These are phyloP conservation scores for Gossypium davidsonii DNA, from an alignment of 441 rosid species.

Conservation along the genomic window DNA sequence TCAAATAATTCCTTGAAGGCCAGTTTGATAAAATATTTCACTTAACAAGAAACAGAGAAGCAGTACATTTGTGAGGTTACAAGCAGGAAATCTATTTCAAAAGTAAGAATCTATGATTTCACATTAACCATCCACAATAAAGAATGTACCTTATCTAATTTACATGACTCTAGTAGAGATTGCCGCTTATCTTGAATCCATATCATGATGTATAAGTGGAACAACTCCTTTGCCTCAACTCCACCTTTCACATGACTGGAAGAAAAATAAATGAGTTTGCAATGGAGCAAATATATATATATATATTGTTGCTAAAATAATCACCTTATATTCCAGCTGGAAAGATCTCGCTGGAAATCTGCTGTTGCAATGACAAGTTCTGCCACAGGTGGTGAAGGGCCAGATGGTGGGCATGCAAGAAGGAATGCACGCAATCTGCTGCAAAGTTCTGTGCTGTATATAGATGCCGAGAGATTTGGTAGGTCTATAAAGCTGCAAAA, in stretches of 20 bases:
- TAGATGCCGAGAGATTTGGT: slow-evolving; percentile 79
- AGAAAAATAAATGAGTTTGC: slow-evolving; percentile 22
- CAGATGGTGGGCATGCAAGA: slow-evolving; percentile 89
- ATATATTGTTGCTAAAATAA: slow-evolving; percentile 13
- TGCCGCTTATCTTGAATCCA: slow-evolving; percentile 98
- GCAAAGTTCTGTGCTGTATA: slow-evolving; percentile 90
- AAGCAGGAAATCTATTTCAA: background rate
- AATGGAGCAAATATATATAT: slow-evolving; percentile 5
- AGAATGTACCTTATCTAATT: slow-evolving; percentile 74
- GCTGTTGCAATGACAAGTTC: slow-evolving; percentile 90
- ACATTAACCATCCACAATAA: background rate
- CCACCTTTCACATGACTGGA: slow-evolving; percentile 87
- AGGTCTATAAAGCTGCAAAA: slow-evolving; percentile 80
- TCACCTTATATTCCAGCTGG: slow-evolving; percentile 78
- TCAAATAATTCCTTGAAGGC: background rate
- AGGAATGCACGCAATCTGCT: slow-evolving; percentile 79
- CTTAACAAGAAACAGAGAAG: background rate
- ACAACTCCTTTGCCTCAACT: slow-evolving; percentile 87
- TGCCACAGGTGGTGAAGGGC: slow-evolving; percentile 84
- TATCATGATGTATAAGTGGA: slow-evolving; percentile 83
- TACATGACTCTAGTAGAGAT: slow-evolving; percentile 80
- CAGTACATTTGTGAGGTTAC: background rate
- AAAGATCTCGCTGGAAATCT: slow-evolving; percentile 92
- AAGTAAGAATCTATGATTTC: background rate
- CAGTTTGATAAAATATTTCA: background rate